Percentiles rank a stretch among this genome's conserved stretches.
Evolutionary conservation across 345 rosid species (phyloP).

Genomic region (Lepidium sativum): DNA sequence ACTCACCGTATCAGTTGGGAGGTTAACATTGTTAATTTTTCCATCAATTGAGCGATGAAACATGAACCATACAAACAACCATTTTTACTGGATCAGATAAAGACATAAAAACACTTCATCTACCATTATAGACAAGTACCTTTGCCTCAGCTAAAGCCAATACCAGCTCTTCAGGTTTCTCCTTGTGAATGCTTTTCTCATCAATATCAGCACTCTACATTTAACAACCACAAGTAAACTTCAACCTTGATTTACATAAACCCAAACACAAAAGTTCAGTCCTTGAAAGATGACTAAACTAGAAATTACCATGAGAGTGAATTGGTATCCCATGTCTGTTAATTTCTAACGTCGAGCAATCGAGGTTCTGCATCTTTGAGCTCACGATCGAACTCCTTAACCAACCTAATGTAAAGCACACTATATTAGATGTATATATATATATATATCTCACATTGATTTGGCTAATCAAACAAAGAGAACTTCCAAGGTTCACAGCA

Average conservation of each 20-base stretch:
- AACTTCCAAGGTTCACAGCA: not conserved
- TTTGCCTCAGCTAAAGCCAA: constrained; percentile 92
- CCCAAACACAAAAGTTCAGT: not conserved
- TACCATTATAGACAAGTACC: constrained; percentile 24
- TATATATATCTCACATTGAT: not conserved
- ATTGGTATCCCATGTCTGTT: constrained; percentile 83
- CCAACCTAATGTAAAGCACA: constrained; percentile 43
- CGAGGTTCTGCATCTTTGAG: constrained; percentile 67
- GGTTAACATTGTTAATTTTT: too few species aligned
- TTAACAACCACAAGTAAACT: not conserved
- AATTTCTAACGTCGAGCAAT: constrained; percentile 54
- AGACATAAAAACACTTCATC: not conserved
- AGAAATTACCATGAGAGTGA: constrained; percentile 52
- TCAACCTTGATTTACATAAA: not conserved
- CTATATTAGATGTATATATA: not conserved
- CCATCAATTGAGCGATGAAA: not conserved
- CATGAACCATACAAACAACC: not conserved
- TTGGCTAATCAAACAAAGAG: not conserved
- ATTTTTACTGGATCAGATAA: not conserved
- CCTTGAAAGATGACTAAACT: not conserved
- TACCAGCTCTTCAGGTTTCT: constrained; percentile 80
- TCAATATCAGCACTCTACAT: constrained; percentile 86
- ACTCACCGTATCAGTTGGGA: too few species aligned
- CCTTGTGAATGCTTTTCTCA: constrained; percentile 67
- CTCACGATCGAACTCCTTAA: constrained; percentile 86